Evolutionary conservation across 352 stramenopile species (phyloP).

Genomic region (Phytophthora capsici): DNA sequence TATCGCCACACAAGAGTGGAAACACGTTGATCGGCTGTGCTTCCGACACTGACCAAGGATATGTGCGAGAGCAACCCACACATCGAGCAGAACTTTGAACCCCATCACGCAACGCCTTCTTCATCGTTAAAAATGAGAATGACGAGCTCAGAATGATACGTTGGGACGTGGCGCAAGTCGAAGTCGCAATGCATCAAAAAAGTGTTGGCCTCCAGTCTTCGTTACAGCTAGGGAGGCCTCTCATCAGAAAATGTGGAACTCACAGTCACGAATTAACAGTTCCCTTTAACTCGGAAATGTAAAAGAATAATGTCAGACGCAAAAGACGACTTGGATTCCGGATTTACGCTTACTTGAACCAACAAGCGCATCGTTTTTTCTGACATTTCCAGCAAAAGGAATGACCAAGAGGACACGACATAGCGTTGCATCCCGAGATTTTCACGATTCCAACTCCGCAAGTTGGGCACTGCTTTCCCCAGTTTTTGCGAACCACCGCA

Average conservation of each 20-base stretch:
- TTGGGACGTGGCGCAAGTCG: conserved; percentile 13
- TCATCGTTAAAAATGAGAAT: background rate
- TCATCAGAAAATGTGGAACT: too few relatives aligned
- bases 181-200: conserved; percentile 7
- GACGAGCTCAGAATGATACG: background rate
- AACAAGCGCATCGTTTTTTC: conserved; percentile 26
- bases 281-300: too few relatives aligned
- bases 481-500: conserved; percentile 30
- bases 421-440: conserved; percentile 52
- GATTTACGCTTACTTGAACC: too few relatives aligned
- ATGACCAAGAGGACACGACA: conserved; percentile 47
- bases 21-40: conserved; percentile 31
- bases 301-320: too few relatives aligned
- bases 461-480: conserved; percentile 61
- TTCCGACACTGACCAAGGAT: conserved; percentile 16
- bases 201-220: too few relatives aligned
- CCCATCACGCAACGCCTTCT: background rate
- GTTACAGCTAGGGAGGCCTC: too few relatives aligned
- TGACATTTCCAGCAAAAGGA: conserved; percentile 51
- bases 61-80: conserved; percentile 10
- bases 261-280: too few relatives aligned
- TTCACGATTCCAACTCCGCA: conserved; percentile 68
- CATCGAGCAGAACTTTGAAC: conserved; percentile 4
- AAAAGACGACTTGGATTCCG: too few relatives aligned
- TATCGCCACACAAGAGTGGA: conserved; percentile 47